Evolutionary conservation across 768 basidiomycete species (phyloP).

Genomic region (Mycena albidolilacea): DNA sequence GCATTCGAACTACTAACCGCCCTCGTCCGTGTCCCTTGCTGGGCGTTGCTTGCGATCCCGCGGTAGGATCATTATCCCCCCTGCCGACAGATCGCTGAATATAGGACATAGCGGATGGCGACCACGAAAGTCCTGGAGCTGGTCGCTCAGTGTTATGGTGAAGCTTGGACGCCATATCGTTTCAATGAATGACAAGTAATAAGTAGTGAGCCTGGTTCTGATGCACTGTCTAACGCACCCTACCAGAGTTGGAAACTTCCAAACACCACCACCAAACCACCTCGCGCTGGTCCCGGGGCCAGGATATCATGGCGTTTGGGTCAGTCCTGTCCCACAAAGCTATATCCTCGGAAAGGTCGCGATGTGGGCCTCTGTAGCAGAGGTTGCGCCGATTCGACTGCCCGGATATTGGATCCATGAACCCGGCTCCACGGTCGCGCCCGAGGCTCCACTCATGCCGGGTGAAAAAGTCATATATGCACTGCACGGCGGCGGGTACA

Average conservation of each 20-base stretch:
- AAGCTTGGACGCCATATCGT: slow-evolving; percentile 50
- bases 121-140: slow-evolving; percentile 62
- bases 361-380: slow-evolving; percentile 55
- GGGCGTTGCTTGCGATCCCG: slow-evolving; percentile 59
- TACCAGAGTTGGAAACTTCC: slow-evolving; percentile 53
- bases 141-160: slow-evolving; percentile 56
- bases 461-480: slow-evolving; percentile 71
- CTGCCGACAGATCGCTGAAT: too few relatives aligned
- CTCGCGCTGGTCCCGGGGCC: slow-evolving; percentile 57
- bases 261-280: slow-evolving; percentile 51
- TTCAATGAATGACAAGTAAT: neutral
- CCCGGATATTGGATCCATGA: slow-evolving; percentile 73
- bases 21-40: slow-evolving; percentile 63
- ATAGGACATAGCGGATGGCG: slow-evolving; percentile 53
- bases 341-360: slow-evolving; percentile 62
- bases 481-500: slow-evolving; percentile 76
- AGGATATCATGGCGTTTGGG: slow-evolving; percentile 65
- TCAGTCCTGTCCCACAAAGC: slow-evolving; percentile 54
- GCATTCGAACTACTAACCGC: slow-evolving; percentile 57
- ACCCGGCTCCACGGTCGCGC: slow-evolving; percentile 50
- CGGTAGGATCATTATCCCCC: slow-evolving; percentile 43
- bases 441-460: slow-evolving; percentile 55
- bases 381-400: slow-evolving; percentile 58
- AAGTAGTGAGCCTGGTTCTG: too few relatives aligned
- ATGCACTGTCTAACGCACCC: too few relatives aligned